These are phyloP conservation scores for Knoxdaviesia proteae DNA, from an alignment of 2,329 filamentous ascomycete genomes.

Conservation along the genomic window DNA sequence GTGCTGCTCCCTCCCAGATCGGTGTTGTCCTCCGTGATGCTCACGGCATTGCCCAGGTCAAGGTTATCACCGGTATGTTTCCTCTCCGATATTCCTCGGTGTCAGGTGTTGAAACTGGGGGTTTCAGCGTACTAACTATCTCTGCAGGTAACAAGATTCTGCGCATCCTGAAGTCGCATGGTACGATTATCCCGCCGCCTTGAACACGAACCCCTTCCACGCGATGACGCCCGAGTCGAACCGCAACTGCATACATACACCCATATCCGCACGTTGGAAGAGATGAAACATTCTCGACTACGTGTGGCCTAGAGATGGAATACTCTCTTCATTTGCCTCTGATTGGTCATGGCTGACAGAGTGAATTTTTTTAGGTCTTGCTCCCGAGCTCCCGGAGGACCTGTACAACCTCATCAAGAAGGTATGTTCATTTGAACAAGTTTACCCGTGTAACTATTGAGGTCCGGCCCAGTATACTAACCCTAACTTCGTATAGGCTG, in stretches of 20 bases:
- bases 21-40: conserved; percentile 96
- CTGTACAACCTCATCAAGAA: conserved; percentile 99
- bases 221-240: too few relatives aligned
- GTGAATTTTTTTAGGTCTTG: conserved; percentile 80
- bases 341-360: conserved; percentile 85
- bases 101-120: too few relatives aligned
- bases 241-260: too few relatives aligned
- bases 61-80: conserved; percentile 77
- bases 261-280: not conserved
- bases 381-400: conserved; percentile 96
- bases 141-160: conserved; percentile 95
- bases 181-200: conserved; percentile 42
- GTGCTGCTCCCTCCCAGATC: conserved; percentile 94
- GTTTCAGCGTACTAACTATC: conserved; percentile 14
- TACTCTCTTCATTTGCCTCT: conserved; percentile 42
- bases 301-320: conserved; percentile 3
- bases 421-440: conserved; percentile 27
- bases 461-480: not conserved
- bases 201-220: conserved; percentile 4
- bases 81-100: not conserved
- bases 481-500: conserved; percentile 37
- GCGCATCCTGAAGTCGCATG: conserved; percentile 90
- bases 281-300: conserved; percentile 11
- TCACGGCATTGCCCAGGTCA: conserved; percentile 95
- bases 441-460: not conserved